Conservation (phyloP, 805 yeast species). For the Maudiozyma saulgeensis region DNA sequence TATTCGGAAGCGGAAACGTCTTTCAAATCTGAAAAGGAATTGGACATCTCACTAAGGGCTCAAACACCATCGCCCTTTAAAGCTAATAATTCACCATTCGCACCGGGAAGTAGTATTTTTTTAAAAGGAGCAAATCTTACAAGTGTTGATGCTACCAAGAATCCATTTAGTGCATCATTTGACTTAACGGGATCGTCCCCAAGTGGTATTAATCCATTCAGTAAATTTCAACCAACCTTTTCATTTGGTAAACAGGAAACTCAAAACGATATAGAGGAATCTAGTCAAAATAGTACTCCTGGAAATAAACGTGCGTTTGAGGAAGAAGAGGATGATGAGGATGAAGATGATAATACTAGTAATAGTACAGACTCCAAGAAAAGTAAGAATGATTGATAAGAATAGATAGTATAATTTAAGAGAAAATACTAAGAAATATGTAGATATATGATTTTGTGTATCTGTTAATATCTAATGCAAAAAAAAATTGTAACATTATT, state of each 20-base stretch:
- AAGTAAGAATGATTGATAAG: not conserved
- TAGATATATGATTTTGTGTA: not conserved
- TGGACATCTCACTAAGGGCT: not conserved
- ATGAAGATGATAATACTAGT: not conserved
- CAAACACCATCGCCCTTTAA: not conserved
- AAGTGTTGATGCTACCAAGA: not conserved
- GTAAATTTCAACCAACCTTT: constrained; percentile 5
- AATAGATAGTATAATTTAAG: not conserved
- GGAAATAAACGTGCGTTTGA: constrained; percentile 1
- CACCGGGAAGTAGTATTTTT: no score
- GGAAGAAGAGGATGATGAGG: not conserved
- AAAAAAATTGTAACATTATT: not conserved
- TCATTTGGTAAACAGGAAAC: not conserved
- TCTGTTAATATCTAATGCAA: not conserved
- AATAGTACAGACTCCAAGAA: not conserved
- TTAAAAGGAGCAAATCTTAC: not conserved
- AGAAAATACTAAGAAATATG: not conserved
- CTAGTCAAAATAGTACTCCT: not conserved
- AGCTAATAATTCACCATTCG: not conserved
- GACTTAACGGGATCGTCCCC: constrained; percentile 1
- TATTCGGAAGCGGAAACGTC: not conserved
- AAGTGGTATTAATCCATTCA: constrained; percentile 1
- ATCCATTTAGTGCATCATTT: constrained; percentile 2
- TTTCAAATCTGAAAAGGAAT: not conserved
- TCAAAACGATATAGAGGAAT: not conserved